Evolutionary conservation across 768 basidiomycete species (phyloP).

Genomic region (Termitomyces sp.): DNA sequence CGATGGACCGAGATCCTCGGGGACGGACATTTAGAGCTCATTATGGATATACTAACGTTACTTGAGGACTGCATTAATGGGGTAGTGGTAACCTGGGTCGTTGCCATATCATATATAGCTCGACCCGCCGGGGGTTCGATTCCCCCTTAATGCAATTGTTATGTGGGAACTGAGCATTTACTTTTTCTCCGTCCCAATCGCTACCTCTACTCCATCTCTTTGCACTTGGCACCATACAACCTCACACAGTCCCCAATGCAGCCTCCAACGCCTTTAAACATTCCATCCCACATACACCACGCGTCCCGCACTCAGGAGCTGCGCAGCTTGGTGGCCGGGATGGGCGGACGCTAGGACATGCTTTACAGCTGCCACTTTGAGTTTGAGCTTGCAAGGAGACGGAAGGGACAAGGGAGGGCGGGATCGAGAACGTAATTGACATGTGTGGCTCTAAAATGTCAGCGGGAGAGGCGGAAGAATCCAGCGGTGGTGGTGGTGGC

Average conservation of each 20-base stretch:
- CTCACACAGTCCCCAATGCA: conserved; percentile 6
- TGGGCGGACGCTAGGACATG: background rate
- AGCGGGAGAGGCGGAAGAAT: too few relatives aligned
- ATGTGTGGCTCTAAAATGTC: too few relatives aligned
- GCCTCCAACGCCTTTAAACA: conserved; percentile 56
- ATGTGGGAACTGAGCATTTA: too few relatives aligned
- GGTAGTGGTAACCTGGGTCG: too few relatives aligned
- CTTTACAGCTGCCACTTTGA: background rate
- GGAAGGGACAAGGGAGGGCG: conserved; percentile 18
- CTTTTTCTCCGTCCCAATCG: too few relatives aligned
- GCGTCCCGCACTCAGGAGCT: conserved; percentile 51
- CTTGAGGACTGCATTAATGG: too few relatives aligned
- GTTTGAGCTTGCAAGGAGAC: background rate
- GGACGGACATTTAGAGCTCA: too few relatives aligned
- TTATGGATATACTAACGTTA: too few relatives aligned
- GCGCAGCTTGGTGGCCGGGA: conserved; percentile 36
- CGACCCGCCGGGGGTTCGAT: conserved; percentile 88
- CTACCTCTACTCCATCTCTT: too few relatives aligned
- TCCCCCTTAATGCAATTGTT: conserved; percentile 68
- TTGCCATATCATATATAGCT: conserved; percentile 8
- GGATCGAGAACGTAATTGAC: conserved; percentile 58
- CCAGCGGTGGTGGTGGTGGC: too few relatives aligned
- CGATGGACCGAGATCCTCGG: too few relatives aligned
- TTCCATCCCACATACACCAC: conserved; percentile 60
- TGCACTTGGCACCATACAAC: too few relatives aligned